Base-by-base conservation (phyloP, 176 grass and related monocot species). In the Oropetium thomaeum region DNA sequence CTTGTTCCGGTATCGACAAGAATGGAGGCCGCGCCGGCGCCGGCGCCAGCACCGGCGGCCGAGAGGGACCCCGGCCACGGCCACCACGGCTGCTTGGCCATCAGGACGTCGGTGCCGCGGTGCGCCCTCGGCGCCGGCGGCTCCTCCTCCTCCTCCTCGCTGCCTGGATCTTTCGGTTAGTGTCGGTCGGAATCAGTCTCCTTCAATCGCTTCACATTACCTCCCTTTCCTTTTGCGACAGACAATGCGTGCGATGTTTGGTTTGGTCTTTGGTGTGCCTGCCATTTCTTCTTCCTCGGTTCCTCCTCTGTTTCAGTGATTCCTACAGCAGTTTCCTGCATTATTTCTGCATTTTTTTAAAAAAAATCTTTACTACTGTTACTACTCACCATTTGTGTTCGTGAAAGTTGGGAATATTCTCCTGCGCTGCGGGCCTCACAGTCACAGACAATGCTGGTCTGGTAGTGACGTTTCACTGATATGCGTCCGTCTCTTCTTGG, bases 131-230 rank as follows among this genome's bases (percentile, higher is more conserved):
- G 80, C 71, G 62, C 19, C 32, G 70, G 62, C 35, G 35, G 60
- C 20, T 26, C 54, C 68, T 73, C 68, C 59, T 73, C 68, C 59
- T 58, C 67, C 6, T n/a, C 52, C 62, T 74, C 85, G 33, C 39
- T 72, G 13, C 19, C 59, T 51, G 85, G 73, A 82, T 82, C 79
- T 82, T 71, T 79, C 30, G 85, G 85, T 87, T 14, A 78, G 74
- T 15, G 15, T 67, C 26, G 5, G 5, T n/a, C n/a, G n/a, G n/a
- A n/a, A n/a, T n/a, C n/a, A 74, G 29, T 31, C 39, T 19, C 58
- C 39, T 58, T 32, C n/a, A n/a, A n/a, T n/a, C 17, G 40, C 8
- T 42, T 68, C 23, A 10, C 11, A 5, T 58, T 32, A n/a, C 7
- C 19, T 47, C 26, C 39, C 13, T 37, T 14, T 5, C 5, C 1